Conservation (phyloP, 805 yeast genomes). For the Myxozyma vanderwaltii region DNA sequence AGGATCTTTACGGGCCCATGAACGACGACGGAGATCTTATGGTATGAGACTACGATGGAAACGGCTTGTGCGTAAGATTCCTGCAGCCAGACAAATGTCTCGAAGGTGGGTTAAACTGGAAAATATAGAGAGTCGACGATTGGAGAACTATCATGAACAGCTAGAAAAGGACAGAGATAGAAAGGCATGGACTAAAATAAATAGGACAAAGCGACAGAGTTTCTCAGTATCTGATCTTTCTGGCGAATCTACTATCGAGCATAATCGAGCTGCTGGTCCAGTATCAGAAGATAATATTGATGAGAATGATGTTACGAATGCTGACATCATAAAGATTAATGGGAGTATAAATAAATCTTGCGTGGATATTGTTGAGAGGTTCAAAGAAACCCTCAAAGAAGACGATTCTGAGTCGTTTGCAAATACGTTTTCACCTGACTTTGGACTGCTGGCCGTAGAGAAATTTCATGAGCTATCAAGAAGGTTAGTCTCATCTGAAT, state of each 20-base stretch:
- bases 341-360: conserved; percentile 6
- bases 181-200: conserved; percentile 10
- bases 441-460: conserved; percentile 18
- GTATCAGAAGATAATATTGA: background rate
- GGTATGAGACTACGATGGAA: conserved; percentile 26
- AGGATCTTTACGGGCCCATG: conserved; percentile 8
- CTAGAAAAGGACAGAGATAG: conserved; percentile 13
- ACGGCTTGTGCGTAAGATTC: conserved; percentile 16
- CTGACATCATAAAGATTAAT: conserved; percentile 1
- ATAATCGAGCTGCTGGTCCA: background rate
- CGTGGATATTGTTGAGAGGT: background rate
- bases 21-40: conserved; percentile 12
- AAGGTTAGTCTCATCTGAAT: conserved; percentile 2
- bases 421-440: background rate
- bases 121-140: conserved; percentile 18
- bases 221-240: too few species aligned
- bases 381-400: background rate
- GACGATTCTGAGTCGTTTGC: background rate
- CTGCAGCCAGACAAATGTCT: conserved; percentile 30
- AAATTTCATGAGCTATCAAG: conserved; percentile 18
- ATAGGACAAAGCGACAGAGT: background rate
- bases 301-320: background rate
- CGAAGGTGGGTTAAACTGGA: conserved; percentile 25
- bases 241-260: background rate
- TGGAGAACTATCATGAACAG: conserved; percentile 17